phyloP scores from a whole-genome alignment of 1,139 yeast species.

The Scheffersomyces cryptocercus region DNA sequence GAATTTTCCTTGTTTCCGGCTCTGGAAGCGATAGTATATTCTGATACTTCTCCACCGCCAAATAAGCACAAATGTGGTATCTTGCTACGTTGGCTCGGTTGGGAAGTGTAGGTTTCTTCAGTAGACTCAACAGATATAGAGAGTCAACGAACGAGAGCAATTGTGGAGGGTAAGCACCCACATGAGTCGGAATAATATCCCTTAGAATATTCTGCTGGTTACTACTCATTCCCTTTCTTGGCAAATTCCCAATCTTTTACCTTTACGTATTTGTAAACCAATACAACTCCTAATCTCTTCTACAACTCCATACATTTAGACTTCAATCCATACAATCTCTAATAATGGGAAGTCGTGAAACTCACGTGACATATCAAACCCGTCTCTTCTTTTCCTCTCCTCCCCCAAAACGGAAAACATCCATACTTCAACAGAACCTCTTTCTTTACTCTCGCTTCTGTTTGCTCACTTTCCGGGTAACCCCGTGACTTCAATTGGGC shows the following conservation, averaged over 20 bases:
- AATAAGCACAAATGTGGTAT: slow-evolving; percentile 62
- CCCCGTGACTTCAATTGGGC: slow-evolving; percentile 8
- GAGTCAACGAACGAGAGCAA: slow-evolving; percentile 51
- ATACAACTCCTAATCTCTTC: no score
- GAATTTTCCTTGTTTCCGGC: slow-evolving; percentile 52
- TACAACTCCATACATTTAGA: no score
- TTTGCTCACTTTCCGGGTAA: background rate
- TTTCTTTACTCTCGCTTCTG: no score
- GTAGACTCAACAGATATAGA: slow-evolving; percentile 53
- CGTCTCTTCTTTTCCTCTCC: no score
- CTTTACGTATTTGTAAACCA: no score
- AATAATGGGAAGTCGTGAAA: no score
- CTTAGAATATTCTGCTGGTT: slow-evolving; percentile 25
- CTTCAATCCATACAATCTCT: no score
- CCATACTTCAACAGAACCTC: no score
- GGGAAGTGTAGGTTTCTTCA: slow-evolving; percentile 46
- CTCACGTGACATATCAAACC: no score
- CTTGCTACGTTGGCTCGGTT: slow-evolving; percentile 62
- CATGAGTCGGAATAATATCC: slow-evolving; percentile 53
- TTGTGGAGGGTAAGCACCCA: slow-evolving; percentile 49
- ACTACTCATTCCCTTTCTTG: slow-evolving; percentile 6
- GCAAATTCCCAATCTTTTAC: no score
- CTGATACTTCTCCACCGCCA: slow-evolving; percentile 55
- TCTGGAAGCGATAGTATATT: slow-evolving; percentile 45
- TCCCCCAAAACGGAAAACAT: no score